These are phyloP conservation scores for Lipomyces spencermartinsiae DNA, from an alignment of 805 yeast genomes.

Conservation along the genomic window DNA sequence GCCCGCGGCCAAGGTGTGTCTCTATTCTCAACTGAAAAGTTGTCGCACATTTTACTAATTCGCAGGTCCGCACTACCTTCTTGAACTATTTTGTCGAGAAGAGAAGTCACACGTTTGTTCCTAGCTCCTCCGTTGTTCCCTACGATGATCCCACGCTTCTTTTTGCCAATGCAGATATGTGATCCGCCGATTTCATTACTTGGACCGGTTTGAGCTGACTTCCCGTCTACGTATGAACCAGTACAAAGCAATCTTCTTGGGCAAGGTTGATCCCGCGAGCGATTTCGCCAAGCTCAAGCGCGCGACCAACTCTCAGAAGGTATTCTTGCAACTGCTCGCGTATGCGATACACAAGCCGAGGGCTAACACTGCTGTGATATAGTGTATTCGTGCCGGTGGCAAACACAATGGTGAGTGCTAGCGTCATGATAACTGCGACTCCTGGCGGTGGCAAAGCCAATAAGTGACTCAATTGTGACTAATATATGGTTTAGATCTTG, in stretches of 20 bases:
- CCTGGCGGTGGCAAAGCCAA: neutral
- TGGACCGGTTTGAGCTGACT: neutral
- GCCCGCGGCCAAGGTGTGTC: constrained; percentile 34
- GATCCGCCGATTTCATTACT: neutral
- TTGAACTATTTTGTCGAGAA: constrained; percentile 74
- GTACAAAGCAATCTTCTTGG: constrained; percentile 95
- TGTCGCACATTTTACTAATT: neutral
- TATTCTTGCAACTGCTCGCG: neutral
- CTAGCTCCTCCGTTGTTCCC: constrained; percentile 94
- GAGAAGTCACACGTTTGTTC: constrained; percentile 77
- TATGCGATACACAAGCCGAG: neutral
- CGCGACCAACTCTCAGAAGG: constrained; percentile 92
- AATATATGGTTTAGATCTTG: constrained; percentile 69
- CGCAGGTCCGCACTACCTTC: constrained; percentile 78
- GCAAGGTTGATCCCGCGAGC: constrained; percentile 94
- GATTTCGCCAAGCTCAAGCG: constrained; percentile 83
- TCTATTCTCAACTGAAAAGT: neutral
- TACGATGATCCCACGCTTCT: constrained; percentile 96
- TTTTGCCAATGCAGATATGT: constrained; percentile 91
- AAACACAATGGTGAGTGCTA: constrained; percentile 64
- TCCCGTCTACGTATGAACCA: constrained; percentile 75
- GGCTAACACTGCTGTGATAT: neutral
- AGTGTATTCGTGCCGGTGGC: constrained; percentile 99
- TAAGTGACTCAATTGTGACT: neutral
- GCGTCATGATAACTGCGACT: neutral